Conservation (phyloP, 2,329 filamentous ascomycete genomes). For the Stemphylium vesicarium region DNA sequence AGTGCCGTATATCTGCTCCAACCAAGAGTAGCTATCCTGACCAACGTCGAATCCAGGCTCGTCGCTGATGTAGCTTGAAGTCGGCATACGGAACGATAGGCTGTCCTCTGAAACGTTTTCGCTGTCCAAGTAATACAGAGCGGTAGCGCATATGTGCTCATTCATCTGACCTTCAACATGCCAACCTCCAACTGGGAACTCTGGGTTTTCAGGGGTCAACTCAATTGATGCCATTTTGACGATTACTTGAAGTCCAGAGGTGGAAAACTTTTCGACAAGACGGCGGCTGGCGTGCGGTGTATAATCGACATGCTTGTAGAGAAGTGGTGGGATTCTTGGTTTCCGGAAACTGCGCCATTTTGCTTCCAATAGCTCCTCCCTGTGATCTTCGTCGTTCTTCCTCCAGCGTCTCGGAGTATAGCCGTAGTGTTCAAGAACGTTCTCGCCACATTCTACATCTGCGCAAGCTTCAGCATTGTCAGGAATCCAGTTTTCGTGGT, state of each 20-base stretch:
- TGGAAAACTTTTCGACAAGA: conserved; percentile 19
- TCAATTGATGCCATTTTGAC: conserved; percentile 68
- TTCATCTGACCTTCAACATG: conserved; percentile 61
- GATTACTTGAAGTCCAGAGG: conserved; percentile 62
- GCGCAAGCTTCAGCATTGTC: conserved; percentile 3
- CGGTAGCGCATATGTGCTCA: conserved; percentile 68
- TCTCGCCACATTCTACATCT: conserved; percentile 4
- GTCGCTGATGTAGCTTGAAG: conserved; percentile 7
- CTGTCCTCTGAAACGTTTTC: conserved; percentile 62
- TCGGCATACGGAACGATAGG: conserved; percentile 32
- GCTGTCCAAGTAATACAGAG: conserved; percentile 66
- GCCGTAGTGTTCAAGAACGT: neutral
- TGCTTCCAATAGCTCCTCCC: conserved; percentile 1
- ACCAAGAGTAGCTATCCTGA: conserved; percentile 20
- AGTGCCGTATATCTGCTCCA: conserved; percentile 27
- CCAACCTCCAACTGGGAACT: conserved; percentile 61
- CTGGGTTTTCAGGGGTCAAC: conserved; percentile 63
- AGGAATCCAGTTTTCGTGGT: conserved; percentile 22
- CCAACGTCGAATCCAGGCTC: conserved; percentile 10
- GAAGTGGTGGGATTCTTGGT: conserved; percentile 18
- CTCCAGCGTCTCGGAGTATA: no score
- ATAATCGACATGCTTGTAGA: conserved; percentile 24
- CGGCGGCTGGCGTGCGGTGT: conserved; percentile 9
- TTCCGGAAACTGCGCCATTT: conserved; percentile 29
- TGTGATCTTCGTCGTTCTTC: neutral